Conservation (phyloP, 2,329 filamentous ascomycete genomes). For the Sodiomyces alkalinus region DNA sequence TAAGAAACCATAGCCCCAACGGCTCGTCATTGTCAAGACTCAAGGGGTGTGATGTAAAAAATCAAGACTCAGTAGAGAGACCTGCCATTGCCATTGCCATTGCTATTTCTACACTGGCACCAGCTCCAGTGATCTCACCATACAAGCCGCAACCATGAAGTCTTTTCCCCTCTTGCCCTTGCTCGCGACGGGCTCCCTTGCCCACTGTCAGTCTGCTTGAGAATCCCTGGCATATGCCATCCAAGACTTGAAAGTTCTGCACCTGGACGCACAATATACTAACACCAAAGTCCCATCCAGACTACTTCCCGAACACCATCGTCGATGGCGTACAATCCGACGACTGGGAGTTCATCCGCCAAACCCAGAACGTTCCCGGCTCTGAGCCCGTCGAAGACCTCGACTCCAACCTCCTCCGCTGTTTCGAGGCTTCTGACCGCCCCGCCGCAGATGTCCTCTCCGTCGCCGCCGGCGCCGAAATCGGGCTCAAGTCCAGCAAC, state of each 20-base stretch:
- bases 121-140: too few relatives aligned
- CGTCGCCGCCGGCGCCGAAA: constrained; percentile 1
- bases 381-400: constrained; percentile 15
- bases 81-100: too few relatives aligned
- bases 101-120: too few relatives aligned
- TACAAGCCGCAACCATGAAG: too few relatives aligned
- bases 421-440: constrained; percentile 12
- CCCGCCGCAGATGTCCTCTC: constrained; percentile 9
- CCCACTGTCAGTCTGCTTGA: background rate
- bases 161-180: background rate
- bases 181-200: background rate
- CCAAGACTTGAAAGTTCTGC: background rate
- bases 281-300: background rate
- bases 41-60: too few relatives aligned
- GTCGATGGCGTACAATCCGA: constrained; percentile 3
- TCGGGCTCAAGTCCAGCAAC: constrained; percentile 19
- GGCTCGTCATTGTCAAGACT: too few relatives aligned
- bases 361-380: constrained; percentile 17
- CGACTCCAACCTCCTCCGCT: constrained; percentile 14
- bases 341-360: constrained; percentile 16
- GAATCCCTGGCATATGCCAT: background rate
- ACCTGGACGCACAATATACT: too few relatives aligned
- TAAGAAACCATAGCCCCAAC: too few relatives aligned
- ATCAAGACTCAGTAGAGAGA: too few relatives aligned
- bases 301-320: constrained; percentile 7